Conservation (phyloP, 1,284 basidiomycete species). For the Amylostereum chailletii region DNA sequence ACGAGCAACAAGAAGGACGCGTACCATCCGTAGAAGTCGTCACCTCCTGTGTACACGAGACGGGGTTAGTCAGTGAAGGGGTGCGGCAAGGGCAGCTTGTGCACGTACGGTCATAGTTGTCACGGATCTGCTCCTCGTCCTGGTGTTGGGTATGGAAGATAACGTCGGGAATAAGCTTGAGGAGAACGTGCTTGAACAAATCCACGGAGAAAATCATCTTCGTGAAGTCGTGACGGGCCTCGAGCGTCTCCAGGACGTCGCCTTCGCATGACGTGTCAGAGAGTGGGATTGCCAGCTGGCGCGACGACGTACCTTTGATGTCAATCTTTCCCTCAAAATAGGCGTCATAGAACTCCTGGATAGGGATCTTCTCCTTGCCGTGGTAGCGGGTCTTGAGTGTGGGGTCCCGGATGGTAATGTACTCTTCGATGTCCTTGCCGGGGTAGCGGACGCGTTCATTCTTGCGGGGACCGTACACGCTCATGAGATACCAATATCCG, state of each 20-base stretch:
- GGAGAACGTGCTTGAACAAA: slow-evolving; percentile 93
- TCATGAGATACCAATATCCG: slow-evolving; percentile 88
- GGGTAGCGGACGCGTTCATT: slow-evolving; percentile 88
- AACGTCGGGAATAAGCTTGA: slow-evolving; percentile 86
- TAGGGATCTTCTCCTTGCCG: slow-evolving; percentile 88
- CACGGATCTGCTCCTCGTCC: slow-evolving; percentile 94
- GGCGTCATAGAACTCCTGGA: slow-evolving; percentile 96
- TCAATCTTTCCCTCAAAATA: slow-evolving; percentile 97
- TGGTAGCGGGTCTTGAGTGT: slow-evolving; percentile 75
- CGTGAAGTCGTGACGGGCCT: slow-evolving; percentile 94
- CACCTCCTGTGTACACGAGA: slow-evolving; percentile 44
- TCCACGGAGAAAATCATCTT: slow-evolving; percentile 81
- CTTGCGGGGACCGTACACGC: slow-evolving; percentile 72
- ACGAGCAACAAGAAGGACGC: slow-evolving; percentile 6
- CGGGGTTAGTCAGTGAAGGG: slow-evolving; percentile 14
- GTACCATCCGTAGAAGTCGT: slow-evolving; percentile 90
- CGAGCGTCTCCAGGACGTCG: slow-evolving; percentile 89
- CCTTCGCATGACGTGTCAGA: slow-evolving; percentile 35
- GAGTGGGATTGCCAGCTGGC: slow-evolving; percentile 7
- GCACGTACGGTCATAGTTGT: slow-evolving; percentile 85
- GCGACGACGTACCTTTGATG: slow-evolving; percentile 67
- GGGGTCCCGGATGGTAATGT: slow-evolving; percentile 85
- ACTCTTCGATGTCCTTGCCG: slow-evolving; percentile 78
- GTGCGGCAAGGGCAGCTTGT: neutral
- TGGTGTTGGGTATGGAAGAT: slow-evolving; percentile 85